Evolutionary conservation across 2,329 filamentous ascomycete genomes (phyloP), one percentile per base, ranked within the genome.

Genomic region (Trichophyton mentagrophytes): DNA sequence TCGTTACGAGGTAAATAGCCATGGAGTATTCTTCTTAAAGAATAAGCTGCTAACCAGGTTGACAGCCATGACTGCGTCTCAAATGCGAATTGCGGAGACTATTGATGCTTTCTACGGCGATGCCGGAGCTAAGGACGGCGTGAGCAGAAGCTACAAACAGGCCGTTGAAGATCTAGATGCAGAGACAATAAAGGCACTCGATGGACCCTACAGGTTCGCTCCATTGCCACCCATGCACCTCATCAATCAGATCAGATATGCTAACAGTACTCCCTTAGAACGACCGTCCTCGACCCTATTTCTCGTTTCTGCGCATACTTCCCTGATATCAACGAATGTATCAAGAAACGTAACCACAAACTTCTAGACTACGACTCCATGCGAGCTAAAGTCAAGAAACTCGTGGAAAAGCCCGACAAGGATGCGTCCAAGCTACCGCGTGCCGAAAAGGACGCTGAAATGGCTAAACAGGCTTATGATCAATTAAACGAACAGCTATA

Each of bases 81-180:
- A 99, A 77, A 97, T 99, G 92, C 87, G 92, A 71, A 97, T 99
- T 74, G 93, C 93, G 66, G 93, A 99, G 76, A 99, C 93, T 20
- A 99, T 99, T 75, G 93, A 99, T 77, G 93, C 93, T 46, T 99
- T 99, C 76, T 99, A 99, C 77, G 93, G 93, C 61, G 93, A 99
- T 72, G 87, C 91, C 0, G 95, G 95, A 58, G 90, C 93, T 58
- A 89, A 86, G 69, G 95, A 99, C 72, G 93, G 93, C 61, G 93
- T 99, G 62, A 95, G 89, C 75, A 84, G 92, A 72, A 95, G 89
- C 73, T 99, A 99, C 79, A 99, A 97, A 77, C 91, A 97, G 74
- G 93, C 93, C 7, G 95, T 99, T 20, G 93, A 96, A 72, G 93
- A 99, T 72, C 82, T 99, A 57, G 95, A 99, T 73, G 88, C 93